Conservation (phyloP, 1,284 basidiomycete species). For the Cystobasidiaceae sp. region DNA sequence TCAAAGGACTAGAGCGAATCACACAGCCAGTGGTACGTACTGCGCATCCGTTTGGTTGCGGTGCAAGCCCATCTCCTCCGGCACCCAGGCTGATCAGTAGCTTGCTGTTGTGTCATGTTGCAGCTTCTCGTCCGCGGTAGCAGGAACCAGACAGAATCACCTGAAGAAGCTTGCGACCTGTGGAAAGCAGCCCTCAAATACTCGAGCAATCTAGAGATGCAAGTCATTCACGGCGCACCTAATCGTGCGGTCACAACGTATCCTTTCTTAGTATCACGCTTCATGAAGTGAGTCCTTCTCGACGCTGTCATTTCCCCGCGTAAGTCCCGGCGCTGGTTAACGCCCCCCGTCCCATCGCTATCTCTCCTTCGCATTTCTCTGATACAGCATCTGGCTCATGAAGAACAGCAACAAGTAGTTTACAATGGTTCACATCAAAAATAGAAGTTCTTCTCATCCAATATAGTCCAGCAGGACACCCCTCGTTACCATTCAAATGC, state of each 20-base stretch:
- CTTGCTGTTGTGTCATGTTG: no score
- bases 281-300: constrained; percentile 11
- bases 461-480: no score
- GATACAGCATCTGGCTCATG: constrained; percentile 7
- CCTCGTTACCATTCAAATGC: no score
- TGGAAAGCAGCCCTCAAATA: constrained; percentile 19
- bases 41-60: not conserved
- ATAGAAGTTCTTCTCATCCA: no score
- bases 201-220: constrained; percentile 18
- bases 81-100: no score
- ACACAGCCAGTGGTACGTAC: constrained; percentile 13
- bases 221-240: constrained; percentile 21
- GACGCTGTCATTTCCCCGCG: not conserved
- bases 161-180: constrained; percentile 23
- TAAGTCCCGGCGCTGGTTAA: no score
- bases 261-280: constrained; percentile 24
- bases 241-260: constrained; percentile 16
- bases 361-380: not conserved
- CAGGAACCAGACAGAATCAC: constrained; percentile 21
- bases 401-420: constrained; percentile 3
- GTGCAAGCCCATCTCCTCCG: not conserved
- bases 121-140: constrained; percentile 21
- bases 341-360: no score
- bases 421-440: not conserved
- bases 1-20: constrained; percentile 14